A percentile compares a stretch with the other conserved stretches of the same genome.
These are phyloP conservation scores for Albatrellus sp. DNA, from an alignment of 1,284 basidiomycete species.

Conservation along the genomic window DNA sequence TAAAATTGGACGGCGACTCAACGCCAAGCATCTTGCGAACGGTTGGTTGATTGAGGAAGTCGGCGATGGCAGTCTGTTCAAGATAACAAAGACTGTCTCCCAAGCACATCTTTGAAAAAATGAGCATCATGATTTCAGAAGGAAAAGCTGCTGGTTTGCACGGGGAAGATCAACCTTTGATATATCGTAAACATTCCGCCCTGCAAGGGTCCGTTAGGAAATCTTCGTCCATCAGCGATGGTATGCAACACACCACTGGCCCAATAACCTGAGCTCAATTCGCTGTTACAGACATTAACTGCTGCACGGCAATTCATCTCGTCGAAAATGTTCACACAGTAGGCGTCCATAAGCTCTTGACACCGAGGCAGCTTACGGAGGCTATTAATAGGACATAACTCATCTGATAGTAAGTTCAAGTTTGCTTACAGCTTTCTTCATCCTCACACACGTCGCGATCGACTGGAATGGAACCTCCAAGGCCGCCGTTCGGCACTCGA, in stretches of 20 bases:
- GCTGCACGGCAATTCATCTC: constrained; percentile 49
- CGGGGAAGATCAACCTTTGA: constrained; percentile 34
- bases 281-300: constrained; percentile 45
- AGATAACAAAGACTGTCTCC: constrained; percentile 38
- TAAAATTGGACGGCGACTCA: constrained; percentile 38
- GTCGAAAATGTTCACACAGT: constrained; percentile 47
- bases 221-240: too few relatives aligned
- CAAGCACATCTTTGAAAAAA: not conserved
- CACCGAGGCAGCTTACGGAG: constrained; percentile 41
- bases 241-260: constrained; percentile 28
- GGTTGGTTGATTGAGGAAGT: constrained; percentile 44
- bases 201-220: constrained; percentile 17
- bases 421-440: constrained; percentile 41
- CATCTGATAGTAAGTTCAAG: not conserved
- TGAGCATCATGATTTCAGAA: not conserved
- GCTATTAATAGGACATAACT: not conserved
- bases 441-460: constrained; percentile 44
- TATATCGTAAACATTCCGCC: constrained; percentile 60
- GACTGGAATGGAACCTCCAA: constrained; percentile 44
- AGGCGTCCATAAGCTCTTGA: constrained; percentile 29
- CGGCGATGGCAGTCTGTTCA: constrained; percentile 35
- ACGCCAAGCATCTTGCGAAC: constrained; percentile 50
- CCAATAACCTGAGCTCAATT: constrained; percentile 41
- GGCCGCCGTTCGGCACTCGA: constrained; percentile 47
- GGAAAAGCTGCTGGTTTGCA: not conserved